Evolutionary conservation across 139 green algal genomes (phyloP), one percentile per base, ranked within the genome.

Genomic region (Chlorella sp.): DNA sequence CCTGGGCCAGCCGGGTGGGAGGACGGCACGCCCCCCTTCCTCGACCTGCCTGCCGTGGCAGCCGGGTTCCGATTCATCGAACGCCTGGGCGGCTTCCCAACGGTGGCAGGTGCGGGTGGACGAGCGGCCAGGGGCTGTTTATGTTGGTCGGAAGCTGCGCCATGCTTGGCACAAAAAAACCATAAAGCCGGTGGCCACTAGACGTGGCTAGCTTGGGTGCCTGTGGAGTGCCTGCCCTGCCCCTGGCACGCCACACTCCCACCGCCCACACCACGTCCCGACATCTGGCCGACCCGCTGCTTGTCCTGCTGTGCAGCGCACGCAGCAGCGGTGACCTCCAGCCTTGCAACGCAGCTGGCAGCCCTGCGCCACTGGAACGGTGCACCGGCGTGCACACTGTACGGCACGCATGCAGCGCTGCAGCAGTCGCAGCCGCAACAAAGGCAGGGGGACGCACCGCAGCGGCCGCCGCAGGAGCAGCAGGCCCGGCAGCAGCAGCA

Each of bases 21-120:
- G 81, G 94, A 98, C 80, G 96, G 96, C 69, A 98, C 96, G 0
- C 78, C 92, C 1, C 67, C 94, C 30, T 98, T 97, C 87, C 94
- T 96, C 26, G 80, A 84, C 40, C 80, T 97, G 26, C 86, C 90
- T 17, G 89, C 96, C 1, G 64, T 93, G 20, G 43, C 64, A 0
- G 83, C 88, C 70, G 90, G 92, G 44, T 94, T 95, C 41, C 69
- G 46, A 2, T 80, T 89, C 69, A 84, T 95, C 2, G 14, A 72
- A 6, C 74, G 86, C 1, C 73, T 93, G 20, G 92, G 90, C n/a
- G 87, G 88, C 56, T 90, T 90, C 60, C 41, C 76, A 22, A 80
- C 83, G 36, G 77, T 90, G 20, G 81, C 48, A 83, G 60, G 77
- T 83, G 77, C 16, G 48, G 34, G 34, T 13, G 7, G 36, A 32